Percentiles rank a stretch among this genome's conserved stretches.
phyloP scores from a whole-genome alignment of 2,329 filamentous ascomycete genomes.

The Pestalotiopsis fici region DNA sequence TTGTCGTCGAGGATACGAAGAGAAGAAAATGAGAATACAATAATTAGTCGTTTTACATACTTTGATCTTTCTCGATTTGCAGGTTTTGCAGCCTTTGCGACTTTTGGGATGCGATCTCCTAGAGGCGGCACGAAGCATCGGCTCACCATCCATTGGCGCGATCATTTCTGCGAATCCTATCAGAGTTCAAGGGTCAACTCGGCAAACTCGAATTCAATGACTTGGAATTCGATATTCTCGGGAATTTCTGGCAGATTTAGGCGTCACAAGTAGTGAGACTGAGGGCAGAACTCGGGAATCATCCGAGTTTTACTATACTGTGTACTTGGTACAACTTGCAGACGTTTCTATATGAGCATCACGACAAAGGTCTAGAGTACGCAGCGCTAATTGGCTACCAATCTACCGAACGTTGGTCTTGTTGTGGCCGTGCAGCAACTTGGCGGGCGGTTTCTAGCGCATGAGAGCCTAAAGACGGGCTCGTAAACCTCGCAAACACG shows the following conservation, averaged over 20 bases:
- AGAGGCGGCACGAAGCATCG: neutral
- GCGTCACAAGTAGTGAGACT: no score
- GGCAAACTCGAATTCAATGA: neutral
- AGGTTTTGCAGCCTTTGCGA: slow-evolving; percentile 13
- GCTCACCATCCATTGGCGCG: neutral
- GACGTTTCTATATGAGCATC: no score
- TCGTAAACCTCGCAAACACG: neutral
- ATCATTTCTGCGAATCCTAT: neutral
- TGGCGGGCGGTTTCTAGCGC: no score
- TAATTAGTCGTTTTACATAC: neutral
- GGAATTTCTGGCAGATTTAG: neutral
- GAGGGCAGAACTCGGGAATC: no score
- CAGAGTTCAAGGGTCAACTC: neutral
- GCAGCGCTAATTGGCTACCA: no score
- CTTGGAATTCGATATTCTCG: neutral
- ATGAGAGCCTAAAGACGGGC: neutral
- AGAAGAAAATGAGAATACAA: neutral
- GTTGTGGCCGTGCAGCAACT: no score
- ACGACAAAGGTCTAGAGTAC: no score
- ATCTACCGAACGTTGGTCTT: no score
- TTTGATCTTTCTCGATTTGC: slow-evolving; percentile 19
- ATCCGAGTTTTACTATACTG: no score
- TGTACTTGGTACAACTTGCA: no score
- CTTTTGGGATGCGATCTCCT: slow-evolving; percentile 2
- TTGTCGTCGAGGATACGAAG: neutral